Evolutionary conservation across 108 stramenopile genomes (phyloP), one percentile per base, ranked within the genome.

Genomic region (Nannochloropsis oceanica): DNA sequence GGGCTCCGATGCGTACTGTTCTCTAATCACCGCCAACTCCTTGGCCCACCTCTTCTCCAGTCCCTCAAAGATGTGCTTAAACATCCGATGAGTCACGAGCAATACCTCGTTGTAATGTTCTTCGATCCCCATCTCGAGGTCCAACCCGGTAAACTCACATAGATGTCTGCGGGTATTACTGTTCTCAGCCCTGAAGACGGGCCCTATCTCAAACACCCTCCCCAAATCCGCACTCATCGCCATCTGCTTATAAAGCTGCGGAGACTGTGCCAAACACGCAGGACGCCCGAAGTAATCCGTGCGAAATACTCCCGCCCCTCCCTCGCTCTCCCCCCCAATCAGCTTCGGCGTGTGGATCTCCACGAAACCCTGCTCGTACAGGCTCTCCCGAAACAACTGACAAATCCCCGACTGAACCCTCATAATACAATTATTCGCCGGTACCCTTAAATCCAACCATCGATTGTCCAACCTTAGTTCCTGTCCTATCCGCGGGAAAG

Each of bases 171-270:
- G 87, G 18, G 97, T 98, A 87, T 97, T 89, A 42, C 95, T 95
- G 81, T 97, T 96, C 88, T 98, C 97, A 0, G 97, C 97, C 24
- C 97, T 92, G 88, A 98, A 98, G 22, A 98, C 97, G 0, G 97
- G 97, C 7, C 96, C 97, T 0, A 91, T 86, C 92, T 98, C 97
- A 90, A 96, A 98, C 3, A 98, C 97, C 25, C 95, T 83, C 18
- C 90, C 91, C 59, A 98, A 83, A 90, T 98, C 97, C 25, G 94
- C 94, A 20, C 96, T 93, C 80, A 98, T 95, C 11, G 97, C 97
- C 96, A 98, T 96, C 91, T 98, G 97, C 85, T 98, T 98, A 94
- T 97, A 98, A 26, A 98, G 90, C 88, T 98, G 97, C 3, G 97
- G 97, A 10, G 95, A 96, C 90, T 98, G 97, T 12, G 97, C 97